Evolutionary conservation across 225 moss, liverwort and hornwort genomes (phyloP), one percentile per base, ranked within the genome.

Genomic region (Thuidium tamariscinum): DNA sequence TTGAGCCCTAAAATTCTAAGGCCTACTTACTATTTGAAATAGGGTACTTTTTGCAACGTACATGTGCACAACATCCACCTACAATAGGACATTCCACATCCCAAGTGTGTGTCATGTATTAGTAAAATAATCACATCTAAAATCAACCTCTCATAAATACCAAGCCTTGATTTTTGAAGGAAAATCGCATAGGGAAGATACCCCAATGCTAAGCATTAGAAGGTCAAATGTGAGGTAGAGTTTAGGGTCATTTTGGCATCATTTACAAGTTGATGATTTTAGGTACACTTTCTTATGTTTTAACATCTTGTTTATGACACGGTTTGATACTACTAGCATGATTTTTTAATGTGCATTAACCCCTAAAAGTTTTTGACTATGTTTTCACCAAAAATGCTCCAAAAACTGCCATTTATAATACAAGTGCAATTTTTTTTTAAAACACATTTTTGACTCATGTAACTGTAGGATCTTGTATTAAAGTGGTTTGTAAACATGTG

Each of bases 21-120:
- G 42, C 26, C 26, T 41, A 26, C 5, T 69, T 8, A 27, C 0
- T 44, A 0, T 0, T 0, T 5, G 5, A 27, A 5, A 71, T 27
- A 44, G 5, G 3, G 0, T 5, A 72, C 18, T 7, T 18, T 72
- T 11, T 30, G 18, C 48, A 30, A 5, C 30, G 2, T 1, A 30
- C 19, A 46, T 7, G 0, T 0, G 0, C 0, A 20, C 6, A 17
- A 11, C 3, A 29, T 0, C 15, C 10, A 71, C 6, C 4, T 0
- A 18, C 18, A 72, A 17, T 0, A 30, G 21, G 21, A 1, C 6
- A 30, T 30, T 73, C 19, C 1, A 46, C 10, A 73, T 73, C 10
- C 1, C 17, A 46, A 4, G 5, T 0, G 0, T 16, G 16, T 14
- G 1, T 1, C 5, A 25, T 69, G 5, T 16, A 13, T 11, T 4